Evolutionary conservation across 2,329 filamentous ascomycete genomes (phyloP), one percentile per base, ranked within the genome.

Genomic region (Domatiomyces globalis): DNA sequence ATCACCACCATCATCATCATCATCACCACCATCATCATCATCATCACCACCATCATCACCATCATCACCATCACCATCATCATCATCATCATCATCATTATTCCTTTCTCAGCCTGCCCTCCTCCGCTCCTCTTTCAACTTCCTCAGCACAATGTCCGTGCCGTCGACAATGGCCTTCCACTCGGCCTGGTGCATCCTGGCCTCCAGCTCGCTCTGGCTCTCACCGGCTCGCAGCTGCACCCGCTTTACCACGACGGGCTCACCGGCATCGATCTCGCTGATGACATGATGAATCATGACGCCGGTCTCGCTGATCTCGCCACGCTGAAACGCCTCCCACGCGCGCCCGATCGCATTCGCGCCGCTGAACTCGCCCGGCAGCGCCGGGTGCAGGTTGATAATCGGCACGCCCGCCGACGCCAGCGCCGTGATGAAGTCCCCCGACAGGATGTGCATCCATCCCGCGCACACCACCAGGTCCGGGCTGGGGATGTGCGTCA

Each of bases 241-340:
- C 67, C 89, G 83, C 57, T 74, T 67, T 1, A 82, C 76, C 54
- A 89, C 62, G 60, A 94, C 83, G 8, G 85, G 82, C 56, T 77
- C 73, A 2, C 88, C 88, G 62, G 83, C 77, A 69, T 95, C 88
- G 50, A 95, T 87, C 65, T 90, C 80, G 7, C 71, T 73, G 55
- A 85, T 81, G 46, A 94, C 87, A 67, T 89, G 83, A 69, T 95
- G 88, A 15, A 87, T 80, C 89, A 94, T 95, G 50, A 94, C 82
- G 0, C 89, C 88, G 0, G 79, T 88, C 57, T 75, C 76, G 57
- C 76, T 76, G 58, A 84, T 75, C 61, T 81, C 77, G 8, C 87
- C 76, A 56, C 76, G 77, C 63, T 81, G 67, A 64, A 85, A 88
- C 52, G 86, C 87, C 46, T 78, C 74, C 67, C 80, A 87, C 2